Evolutionary conservation across 257 asterid species (phyloP).

Genomic region (Eustoma russellianum): DNA sequence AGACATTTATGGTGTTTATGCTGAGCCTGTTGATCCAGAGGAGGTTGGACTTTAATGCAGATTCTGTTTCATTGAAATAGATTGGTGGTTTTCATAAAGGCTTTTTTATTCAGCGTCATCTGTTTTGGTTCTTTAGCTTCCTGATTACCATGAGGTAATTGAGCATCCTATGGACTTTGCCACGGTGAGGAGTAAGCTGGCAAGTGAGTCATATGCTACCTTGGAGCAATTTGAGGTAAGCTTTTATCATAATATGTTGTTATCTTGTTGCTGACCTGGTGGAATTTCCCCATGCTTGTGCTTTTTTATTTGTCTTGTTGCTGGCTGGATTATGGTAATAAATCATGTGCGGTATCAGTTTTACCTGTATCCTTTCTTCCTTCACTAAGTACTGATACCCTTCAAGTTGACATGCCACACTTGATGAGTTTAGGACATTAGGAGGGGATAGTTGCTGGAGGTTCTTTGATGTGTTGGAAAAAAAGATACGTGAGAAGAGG

Average conservation of each 20-base stretch:
- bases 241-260: not conserved
- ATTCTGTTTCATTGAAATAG: slow-evolving; percentile 4
- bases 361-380: no score
- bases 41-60: slow-evolving; percentile 42
- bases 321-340: no score
- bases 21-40: slow-evolving; percentile 98
- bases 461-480: no score
- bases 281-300: no score
- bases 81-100: slow-evolving; percentile 8
- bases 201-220: slow-evolving; percentile 55
- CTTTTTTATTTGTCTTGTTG: no score
- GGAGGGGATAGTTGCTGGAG: no score
- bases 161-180: slow-evolving; percentile 95
- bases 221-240: slow-evolving; percentile 81
- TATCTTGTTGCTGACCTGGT: no score
- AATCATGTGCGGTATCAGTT: no score
- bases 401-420: no score
- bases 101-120: slow-evolving; percentile 5
- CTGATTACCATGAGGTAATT: slow-evolving; percentile 90
- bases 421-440: no score
- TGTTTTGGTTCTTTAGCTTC: slow-evolving; percentile 46
- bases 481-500: no score
- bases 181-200: slow-evolving; percentile 81
- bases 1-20: slow-evolving; percentile 87
- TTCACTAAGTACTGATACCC: no score